Conservation (phyloP, 179 eudicot species). For the Pouteria campechiana region DNA sequence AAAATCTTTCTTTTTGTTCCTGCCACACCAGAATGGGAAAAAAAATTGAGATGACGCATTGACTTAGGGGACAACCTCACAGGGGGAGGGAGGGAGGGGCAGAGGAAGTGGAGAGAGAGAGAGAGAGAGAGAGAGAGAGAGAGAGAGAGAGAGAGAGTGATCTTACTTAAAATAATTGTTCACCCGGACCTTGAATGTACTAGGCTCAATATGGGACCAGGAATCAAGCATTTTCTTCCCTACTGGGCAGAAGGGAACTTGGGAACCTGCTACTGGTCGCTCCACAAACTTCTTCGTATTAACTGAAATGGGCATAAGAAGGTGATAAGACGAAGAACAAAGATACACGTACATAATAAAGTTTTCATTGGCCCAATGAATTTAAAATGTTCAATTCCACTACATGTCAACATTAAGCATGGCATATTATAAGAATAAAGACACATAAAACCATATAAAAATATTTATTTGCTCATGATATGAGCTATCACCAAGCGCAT, state of each 20-base stretch:
- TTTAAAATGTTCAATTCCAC: too few species aligned
- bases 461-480: too few species aligned
- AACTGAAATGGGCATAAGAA: constrained; percentile 22
- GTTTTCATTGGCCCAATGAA: too few species aligned
- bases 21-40: constrained; percentile 14
- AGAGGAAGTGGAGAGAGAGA: too few species aligned
- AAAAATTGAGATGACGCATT: neutral
- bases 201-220: constrained; percentile 82
- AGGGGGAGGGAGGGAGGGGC: neutral
- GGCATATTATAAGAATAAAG: too few species aligned
- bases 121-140: too few species aligned
- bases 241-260: constrained; percentile 63
- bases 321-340: too few species aligned
- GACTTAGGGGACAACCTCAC: neutral
- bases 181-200: constrained; percentile 73
- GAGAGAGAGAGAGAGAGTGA: too few species aligned
- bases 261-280: constrained; percentile 87
- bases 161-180: constrained; percentile 60
- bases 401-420: too few species aligned
- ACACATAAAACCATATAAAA: too few species aligned
- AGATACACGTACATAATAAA: too few species aligned
- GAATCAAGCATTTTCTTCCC: constrained; percentile 75
- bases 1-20: constrained; percentile 82
- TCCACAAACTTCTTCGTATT: constrained; percentile 60
- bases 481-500: too few species aligned